phyloP scores from a whole-genome alignment of 2,329 filamentous ascomycete genomes.

The Cytospora paraplurivora region DNA sequence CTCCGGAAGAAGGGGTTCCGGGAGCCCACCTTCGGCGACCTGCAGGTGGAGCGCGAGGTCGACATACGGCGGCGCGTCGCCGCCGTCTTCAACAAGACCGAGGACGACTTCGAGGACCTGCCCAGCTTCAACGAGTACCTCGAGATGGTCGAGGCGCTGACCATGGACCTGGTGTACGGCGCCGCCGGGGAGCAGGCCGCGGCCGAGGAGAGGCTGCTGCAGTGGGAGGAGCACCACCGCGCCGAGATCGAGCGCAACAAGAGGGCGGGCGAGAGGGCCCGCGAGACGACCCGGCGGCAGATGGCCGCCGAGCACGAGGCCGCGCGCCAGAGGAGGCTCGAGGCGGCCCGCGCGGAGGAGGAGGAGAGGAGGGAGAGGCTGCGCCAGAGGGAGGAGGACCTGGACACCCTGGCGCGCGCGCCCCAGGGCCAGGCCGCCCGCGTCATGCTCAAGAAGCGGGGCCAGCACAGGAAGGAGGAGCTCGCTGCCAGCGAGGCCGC shows the following conservation, averaged over 20 bases:
- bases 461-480: conserved; percentile 48
- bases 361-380: conserved; percentile 67
- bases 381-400: conserved; percentile 66
- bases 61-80: conserved; percentile 84
- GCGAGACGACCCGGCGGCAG: conserved; percentile 54
- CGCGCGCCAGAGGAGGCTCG: conserved; percentile 62
- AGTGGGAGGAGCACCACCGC: conserved; percentile 75
- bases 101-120: conserved; percentile 88
- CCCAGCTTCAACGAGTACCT: conserved; percentile 91
- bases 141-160: conserved; percentile 86
- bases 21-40: conserved; percentile 85
- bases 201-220: conserved; percentile 54
- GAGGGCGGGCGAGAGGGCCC: conserved; percentile 52
- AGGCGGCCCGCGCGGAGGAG: conserved; percentile 68
- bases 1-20: conserved; percentile 84
- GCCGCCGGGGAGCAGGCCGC: conserved; percentile 57
- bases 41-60: conserved; percentile 87
- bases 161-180: conserved; percentile 81
- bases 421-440: conserved; percentile 56
- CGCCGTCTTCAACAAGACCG: conserved; percentile 79
- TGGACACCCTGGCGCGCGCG: conserved; percentile 69
- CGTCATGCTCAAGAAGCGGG: conserved; percentile 73
- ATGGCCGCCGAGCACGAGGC: conserved; percentile 69
- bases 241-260: conserved; percentile 66
- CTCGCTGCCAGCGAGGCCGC: conserved; percentile 43